Base-by-base conservation (phyloP, 306 rosid species). In the Dryas octopetala region DNA sequence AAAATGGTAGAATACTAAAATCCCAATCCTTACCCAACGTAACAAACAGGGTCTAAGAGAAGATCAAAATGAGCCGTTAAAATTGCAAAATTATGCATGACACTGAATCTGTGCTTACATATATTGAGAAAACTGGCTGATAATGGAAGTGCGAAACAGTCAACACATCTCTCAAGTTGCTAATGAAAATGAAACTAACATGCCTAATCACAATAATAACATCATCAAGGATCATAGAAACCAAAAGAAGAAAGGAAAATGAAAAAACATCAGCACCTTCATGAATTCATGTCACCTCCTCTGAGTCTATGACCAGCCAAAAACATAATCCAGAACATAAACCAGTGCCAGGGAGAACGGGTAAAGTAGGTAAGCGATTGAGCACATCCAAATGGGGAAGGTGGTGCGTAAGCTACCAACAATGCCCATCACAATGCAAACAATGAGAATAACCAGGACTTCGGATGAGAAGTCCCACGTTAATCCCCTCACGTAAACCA, bases 391-490 rank as follows among this genome's bases (percentile, higher is more conserved):
- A 14, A 96, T 90, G 57, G 97, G 99, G 90, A 83, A 90, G 63
- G 73, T 73, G 0, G 99, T 96, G 75, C 98, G 97, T 78, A 96
- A 85, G 81, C 99, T 89, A 70, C 84, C 97, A 6, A 92, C 78
- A 28, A 51, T 66, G 15, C 99, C 98, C 93, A 96, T 87, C n/a
- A 89, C 83, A 11, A 92, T 0, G 75, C 97, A 90, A 45, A 92
- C 98, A 0, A 96, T 59, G 12, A 96, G 68, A 78, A 96, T 96
- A 48, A 96, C 93, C 72, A 96, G 65, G 70, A 96, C 98, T 85
- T 92, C 99, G 0, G 99, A 76, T 10, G 98, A 89, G 86, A 96
- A 96, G 80, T 96, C 86, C 99, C 99, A 96, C 61, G 95, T 83
- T 86, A 96, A 80, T 71, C 90, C 99, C 76, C 98, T 84, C 6